Base-by-base conservation (phyloP, 1,284 basidiomycete genomes). In the Moesziomyces antarcticus region DNA sequence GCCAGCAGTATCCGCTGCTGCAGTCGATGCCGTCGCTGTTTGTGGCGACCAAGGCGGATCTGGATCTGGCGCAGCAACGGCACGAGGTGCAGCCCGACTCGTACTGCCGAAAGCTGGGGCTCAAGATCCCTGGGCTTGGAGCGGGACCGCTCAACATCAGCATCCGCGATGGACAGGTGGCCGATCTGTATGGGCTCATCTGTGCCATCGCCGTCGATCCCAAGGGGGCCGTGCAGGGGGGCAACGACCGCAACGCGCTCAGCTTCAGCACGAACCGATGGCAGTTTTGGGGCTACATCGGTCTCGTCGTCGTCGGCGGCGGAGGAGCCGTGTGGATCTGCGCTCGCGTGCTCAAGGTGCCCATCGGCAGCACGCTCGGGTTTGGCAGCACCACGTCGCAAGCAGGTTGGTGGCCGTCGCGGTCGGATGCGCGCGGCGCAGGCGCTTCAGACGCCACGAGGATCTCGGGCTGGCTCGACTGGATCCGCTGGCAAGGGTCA, bases 41-140 rank as follows among this genome's bases (percentile, higher is more conserved):
- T 83, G 94, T 99, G n/a, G 96, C 97, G 14, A 99, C 96, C 35
- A 99, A 99, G 86, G 94, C 94, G 9, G 96, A 99, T 84, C 88
- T 97, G 40, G 96, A 99, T 85, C 90, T 98, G 46, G 96, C 96
- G 18, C 76, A 80, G 59, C 77, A 81, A 61, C 88, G 96, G 81
- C 95, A 98, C 84, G 95, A 98, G 87, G 95, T 98, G 16, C 96
- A 99, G 85, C 96, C 96, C 42, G 96, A 98, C 82, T 93, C 95
- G 14, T 99, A 99, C 85, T 82, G 81, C 64, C 70, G 78, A 56
- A 82, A 82, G 57, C 71, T 84, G 0, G 82, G 81, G 0, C 63
- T 84, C 47, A 62, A 71, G 58, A 79, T 82, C 40, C 79, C 75
- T 21, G 73, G 74, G 1, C 52, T 80, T n/a, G 76, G 76, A 50